Percentiles rank a stretch among this genome's conserved stretches.
phyloP scores from a whole-genome alignment of 2,329 filamentous ascomycete species.

The Pestalotiopsis sp. region DNA sequence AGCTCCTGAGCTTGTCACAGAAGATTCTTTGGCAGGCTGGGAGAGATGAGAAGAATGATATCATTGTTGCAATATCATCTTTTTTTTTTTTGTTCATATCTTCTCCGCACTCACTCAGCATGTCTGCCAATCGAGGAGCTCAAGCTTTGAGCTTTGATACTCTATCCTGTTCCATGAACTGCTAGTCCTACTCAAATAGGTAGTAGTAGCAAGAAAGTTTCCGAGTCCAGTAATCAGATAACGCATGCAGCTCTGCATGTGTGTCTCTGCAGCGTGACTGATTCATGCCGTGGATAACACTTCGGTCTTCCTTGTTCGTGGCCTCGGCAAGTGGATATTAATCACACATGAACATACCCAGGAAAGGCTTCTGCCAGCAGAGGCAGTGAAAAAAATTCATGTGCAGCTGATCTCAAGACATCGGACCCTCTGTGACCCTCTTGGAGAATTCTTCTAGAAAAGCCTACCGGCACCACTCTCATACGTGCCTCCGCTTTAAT shows the following conservation, averaged over 20 bases:
- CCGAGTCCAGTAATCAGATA: not conserved
- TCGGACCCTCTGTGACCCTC: not conserved
- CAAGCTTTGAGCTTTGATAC: not conserved
- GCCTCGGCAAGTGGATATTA: not conserved
- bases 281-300: not conserved
- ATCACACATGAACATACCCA: not conserved
- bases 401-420: not conserved
- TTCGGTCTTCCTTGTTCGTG: not conserved
- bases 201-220: not conserved
- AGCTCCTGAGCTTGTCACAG: not conserved
- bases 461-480: not conserved
- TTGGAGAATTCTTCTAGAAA: slow-evolving; percentile 7
- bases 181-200: not conserved
- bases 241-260: not conserved
- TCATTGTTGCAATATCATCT: not conserved
- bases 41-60: slow-evolving; percentile 3
- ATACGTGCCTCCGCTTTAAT: not conserved
- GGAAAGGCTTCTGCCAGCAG: not conserved
- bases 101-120: not conserved
- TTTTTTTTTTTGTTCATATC: not conserved
- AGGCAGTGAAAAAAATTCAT: not conserved
- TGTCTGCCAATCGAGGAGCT: not conserved
- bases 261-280: not conserved
- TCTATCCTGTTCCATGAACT: not conserved
- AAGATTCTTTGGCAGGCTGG: slow-evolving; percentile 3